Conservation (phyloP, 805 yeast genomes). For the Ogataea trehaloabstinens region DNA sequence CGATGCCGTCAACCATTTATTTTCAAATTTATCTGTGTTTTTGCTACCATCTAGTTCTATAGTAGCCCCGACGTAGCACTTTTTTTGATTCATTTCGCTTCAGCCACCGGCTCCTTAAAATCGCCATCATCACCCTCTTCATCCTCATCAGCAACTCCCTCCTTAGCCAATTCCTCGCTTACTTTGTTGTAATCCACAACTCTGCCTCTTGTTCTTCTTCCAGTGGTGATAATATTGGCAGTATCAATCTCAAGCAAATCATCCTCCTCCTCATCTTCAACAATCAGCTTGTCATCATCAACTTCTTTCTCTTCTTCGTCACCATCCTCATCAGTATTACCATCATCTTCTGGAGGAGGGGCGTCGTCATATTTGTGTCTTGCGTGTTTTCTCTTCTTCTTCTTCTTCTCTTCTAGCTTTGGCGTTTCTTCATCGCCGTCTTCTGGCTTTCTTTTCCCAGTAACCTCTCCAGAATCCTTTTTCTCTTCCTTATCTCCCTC, state of each 20-base stretch:
- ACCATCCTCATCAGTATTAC: conserved; percentile 30
- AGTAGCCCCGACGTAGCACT: too few relatives aligned
- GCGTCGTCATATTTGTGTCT: conserved; percentile 24
- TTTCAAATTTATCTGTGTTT: too few relatives aligned
- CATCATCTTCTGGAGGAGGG: conserved; percentile 35
- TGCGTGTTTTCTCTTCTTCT: conserved; percentile 23
- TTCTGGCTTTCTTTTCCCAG: conserved; percentile 58
- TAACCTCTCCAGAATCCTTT: not conserved
- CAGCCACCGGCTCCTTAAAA: conserved; percentile 40
- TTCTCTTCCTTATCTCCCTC: conserved; percentile 1
- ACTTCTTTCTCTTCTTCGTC: conserved; percentile 41
- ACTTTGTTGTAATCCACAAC: conserved; percentile 83
- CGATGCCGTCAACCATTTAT: too few relatives aligned
- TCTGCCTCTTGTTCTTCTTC: conserved; percentile 88
- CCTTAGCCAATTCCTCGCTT: conserved; percentile 63
- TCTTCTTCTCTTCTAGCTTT: conserved; percentile 15
- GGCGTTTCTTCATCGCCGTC: conserved; percentile 25
- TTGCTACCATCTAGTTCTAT: too few relatives aligned
- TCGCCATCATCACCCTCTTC: conserved; percentile 51
- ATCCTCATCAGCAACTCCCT: conserved; percentile 38
- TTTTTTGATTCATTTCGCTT: too few relatives aligned
- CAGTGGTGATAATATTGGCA: conserved; percentile 77
- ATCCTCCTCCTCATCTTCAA: conserved; percentile 72
- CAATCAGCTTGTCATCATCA: conserved; percentile 52
- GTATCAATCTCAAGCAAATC: conserved; percentile 78